phyloP scores from a whole-genome alignment of 495 filamentous ascomycete species.

The Lophium mytilinum region DNA sequence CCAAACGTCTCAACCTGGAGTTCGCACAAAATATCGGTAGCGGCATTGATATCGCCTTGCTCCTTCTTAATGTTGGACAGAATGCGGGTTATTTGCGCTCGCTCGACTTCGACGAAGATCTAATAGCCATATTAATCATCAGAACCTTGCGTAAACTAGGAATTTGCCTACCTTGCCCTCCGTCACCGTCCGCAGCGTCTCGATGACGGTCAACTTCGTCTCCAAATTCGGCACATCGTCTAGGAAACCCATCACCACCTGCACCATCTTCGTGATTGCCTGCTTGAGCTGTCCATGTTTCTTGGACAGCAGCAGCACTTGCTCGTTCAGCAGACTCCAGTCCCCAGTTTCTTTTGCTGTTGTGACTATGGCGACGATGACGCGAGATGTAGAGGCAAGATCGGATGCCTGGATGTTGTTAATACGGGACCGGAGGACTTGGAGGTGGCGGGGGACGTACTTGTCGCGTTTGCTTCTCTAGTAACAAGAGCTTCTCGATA shows the following conservation, averaged over 20 bases:
- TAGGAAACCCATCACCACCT: constrained; percentile 87
- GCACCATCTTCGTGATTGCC: constrained; percentile 97
- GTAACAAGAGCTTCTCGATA: constrained; percentile 79
- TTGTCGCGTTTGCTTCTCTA: constrained; percentile 97
- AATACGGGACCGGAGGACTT: neutral
- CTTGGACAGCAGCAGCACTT: constrained; percentile 91
- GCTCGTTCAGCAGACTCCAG: constrained; percentile 91
- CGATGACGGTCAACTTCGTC: constrained; percentile 84
- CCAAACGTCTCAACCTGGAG: constrained; percentile 98
- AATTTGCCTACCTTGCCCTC: constrained; percentile 70
- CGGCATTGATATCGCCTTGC: constrained; percentile 83
- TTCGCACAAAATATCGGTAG: constrained; percentile 89
- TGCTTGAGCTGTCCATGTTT: constrained; percentile 99
- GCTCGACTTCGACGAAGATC: constrained; percentile 98
- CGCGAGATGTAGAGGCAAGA: constrained; percentile 83
- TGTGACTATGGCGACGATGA: constrained; percentile 80
- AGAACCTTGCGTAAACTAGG: neutral
- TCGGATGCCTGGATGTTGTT: constrained; percentile 65
- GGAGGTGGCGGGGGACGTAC: constrained; percentile 38
- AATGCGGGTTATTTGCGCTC: constrained; percentile 88
- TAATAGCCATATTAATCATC: constrained; percentile 27
- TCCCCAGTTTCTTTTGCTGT: constrained; percentile 88
- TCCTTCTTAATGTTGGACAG: constrained; percentile 94
- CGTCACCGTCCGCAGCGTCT: constrained; percentile 90
- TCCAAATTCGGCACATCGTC: constrained; percentile 72